phyloP scores from a whole-genome alignment of 345 rosid species.

The Carallia brachiata region DNA sequence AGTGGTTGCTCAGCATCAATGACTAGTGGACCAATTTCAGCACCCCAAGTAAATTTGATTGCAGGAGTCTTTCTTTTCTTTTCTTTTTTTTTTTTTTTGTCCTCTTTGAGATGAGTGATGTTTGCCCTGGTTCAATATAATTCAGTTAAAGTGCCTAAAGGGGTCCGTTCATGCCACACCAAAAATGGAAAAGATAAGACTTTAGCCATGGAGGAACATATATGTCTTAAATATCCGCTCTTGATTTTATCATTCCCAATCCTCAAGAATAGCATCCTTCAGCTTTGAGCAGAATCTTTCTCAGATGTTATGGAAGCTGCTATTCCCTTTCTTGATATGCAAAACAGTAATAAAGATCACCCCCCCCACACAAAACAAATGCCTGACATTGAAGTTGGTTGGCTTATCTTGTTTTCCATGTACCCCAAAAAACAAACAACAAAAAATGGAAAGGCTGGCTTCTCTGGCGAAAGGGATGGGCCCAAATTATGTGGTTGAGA shows the following conservation, averaged over 20 bases:
- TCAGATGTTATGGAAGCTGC: not conserved
- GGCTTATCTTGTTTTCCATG: too few species aligned
- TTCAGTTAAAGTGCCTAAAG: not conserved
- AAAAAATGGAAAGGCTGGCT: too few species aligned
- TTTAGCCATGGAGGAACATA: not conserved
- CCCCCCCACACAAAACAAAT: too few species aligned
- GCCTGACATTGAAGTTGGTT: too few species aligned
- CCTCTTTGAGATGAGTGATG: not conserved
- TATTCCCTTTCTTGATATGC: slow-evolving; percentile 5
- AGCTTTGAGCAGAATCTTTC: slow-evolving; percentile 9
- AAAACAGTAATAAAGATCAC: not conserved
- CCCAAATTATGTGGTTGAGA: too few species aligned
- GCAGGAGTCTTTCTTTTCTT: not conserved
- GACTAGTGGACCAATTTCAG: not conserved
- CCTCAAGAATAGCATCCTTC: not conserved
- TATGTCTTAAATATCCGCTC: slow-evolving; percentile 17
- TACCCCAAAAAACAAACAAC: too few species aligned
- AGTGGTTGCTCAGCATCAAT: not conserved
- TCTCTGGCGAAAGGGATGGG: too few species aligned
- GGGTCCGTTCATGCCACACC: not conserved
- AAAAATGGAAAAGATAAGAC: too few species aligned
- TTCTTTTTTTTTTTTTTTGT: too few species aligned
- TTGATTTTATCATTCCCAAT: slow-evolving; percentile 11
- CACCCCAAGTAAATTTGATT: not conserved
- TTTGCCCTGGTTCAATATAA: not conserved